Conservation (phyloP, 2,329 filamentous ascomycete species). For the Allantophomopsis cytisporea region DNA sequence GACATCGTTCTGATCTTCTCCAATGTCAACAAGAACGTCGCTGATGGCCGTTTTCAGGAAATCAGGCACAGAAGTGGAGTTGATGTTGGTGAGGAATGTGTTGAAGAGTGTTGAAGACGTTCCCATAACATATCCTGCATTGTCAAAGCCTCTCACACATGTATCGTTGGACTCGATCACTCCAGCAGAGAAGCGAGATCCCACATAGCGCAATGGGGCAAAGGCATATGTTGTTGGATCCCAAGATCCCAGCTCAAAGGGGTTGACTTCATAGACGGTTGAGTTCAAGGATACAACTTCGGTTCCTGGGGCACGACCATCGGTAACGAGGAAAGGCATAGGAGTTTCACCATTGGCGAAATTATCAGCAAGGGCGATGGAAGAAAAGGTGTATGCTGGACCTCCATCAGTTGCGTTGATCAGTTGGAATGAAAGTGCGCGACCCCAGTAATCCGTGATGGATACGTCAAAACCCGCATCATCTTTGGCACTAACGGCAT, state of each 20-base stretch:
- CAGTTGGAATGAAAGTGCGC: conserved; percentile 75
- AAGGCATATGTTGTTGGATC: conserved; percentile 64
- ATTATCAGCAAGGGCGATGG: conserved; percentile 48
- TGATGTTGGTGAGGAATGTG: conserved; percentile 52
- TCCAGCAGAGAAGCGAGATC: conserved; percentile 58
- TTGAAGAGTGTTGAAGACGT: conserved; percentile 83
- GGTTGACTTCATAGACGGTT: conserved; percentile 67
- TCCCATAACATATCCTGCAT: conserved; percentile 71
- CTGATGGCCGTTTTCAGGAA: conserved; percentile 35
- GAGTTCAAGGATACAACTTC: conserved; percentile 52
- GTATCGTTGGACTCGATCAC: conserved; percentile 34
- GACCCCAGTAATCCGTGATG: conserved; percentile 82
- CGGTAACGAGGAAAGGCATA: conserved; percentile 60
- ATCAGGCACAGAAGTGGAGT: conserved; percentile 31
- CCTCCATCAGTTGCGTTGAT: conserved; percentile 66
- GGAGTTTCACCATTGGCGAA: conserved; percentile 53
- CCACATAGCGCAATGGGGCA: conserved; percentile 55
- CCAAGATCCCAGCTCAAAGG: conserved; percentile 66
- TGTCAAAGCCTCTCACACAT: conserved; percentile 74
- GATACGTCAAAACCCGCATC: conserved; percentile 54
- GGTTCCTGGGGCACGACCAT: conserved; percentile 51
- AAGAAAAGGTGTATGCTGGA: conserved; percentile 69
- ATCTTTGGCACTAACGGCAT: conserved; percentile 44
- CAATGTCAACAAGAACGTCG: conserved; percentile 39
- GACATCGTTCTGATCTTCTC: conserved; percentile 53